Evolutionary conservation across 345 rosid species (phyloP).

Genomic region (Trapa incisa): DNA sequence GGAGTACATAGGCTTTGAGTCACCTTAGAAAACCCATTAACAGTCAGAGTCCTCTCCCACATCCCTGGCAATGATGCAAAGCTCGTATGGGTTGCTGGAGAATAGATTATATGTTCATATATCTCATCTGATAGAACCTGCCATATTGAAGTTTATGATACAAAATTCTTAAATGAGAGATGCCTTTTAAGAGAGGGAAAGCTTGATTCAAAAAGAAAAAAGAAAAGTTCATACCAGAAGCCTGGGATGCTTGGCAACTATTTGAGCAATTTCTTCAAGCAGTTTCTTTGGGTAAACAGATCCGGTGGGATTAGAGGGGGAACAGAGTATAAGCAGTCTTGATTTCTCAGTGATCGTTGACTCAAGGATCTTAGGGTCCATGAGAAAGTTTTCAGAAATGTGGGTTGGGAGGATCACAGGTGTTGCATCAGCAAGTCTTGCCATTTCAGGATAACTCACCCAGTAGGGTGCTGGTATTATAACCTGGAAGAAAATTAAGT

Average conservation of each 20-base stretch:
- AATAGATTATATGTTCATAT: slow-evolving; percentile 90
- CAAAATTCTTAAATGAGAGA: background rate
- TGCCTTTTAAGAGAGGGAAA: background rate
- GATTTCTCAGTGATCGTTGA: slow-evolving; percentile 66
- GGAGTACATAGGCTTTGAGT: background rate
- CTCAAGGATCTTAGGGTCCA: slow-evolving; percentile 78
- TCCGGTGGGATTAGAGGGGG: slow-evolving; percentile 97
- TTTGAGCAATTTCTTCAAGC: slow-evolving; percentile 81
- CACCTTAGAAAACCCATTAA: slow-evolving; percentile 98
- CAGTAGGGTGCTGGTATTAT: slow-evolving; percentile 91
- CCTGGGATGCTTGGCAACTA: slow-evolving; percentile 86
- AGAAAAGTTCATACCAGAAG: slow-evolving; percentile 49
- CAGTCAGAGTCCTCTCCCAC: slow-evolving; percentile 90
- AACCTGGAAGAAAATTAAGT: slow-evolving; percentile 37
- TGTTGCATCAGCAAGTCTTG: slow-evolving; percentile 85
- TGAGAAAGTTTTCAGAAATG: slow-evolving; percentile 73
- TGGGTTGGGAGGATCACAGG: slow-evolving; percentile 81
- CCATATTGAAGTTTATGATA: background rate
- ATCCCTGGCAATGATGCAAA: slow-evolving; percentile 93
- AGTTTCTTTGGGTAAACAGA: slow-evolving; percentile 79
- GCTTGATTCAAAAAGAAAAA: background rate
- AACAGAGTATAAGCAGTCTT: slow-evolving; percentile 77
- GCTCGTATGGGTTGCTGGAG: slow-evolving; percentile 84
- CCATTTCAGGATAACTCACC: slow-evolving; percentile 98
- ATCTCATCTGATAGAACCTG: slow-evolving; percentile 96